Evolutionary conservation across 1,284 basidiomycete species (phyloP).

Genomic region (Porodaedalea pini): DNA sequence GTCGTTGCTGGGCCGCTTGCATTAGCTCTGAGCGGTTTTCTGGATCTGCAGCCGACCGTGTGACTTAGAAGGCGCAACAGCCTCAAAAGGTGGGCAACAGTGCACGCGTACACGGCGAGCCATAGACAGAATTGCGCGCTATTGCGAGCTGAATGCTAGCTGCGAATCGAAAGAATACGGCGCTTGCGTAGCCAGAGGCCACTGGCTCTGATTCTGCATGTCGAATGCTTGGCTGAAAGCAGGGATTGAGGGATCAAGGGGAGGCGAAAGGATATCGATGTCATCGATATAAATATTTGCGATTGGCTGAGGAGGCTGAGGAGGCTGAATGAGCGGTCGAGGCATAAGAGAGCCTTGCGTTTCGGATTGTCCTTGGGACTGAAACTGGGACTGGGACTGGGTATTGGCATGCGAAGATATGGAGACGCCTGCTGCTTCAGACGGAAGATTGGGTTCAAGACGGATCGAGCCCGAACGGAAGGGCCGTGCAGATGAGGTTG

Average conservation of each 20-base stretch:
- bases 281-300: slow-evolving; percentile 4
- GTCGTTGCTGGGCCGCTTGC: not conserved
- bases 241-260: slow-evolving; percentile 12
- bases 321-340: not conserved
- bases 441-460: not conserved
- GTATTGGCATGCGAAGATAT: not conserved
- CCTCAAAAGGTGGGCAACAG: not conserved
- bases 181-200: slow-evolving; percentile 16
- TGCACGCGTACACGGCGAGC: no score
- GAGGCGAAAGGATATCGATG: slow-evolving; percentile 6
- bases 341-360: not conserved
- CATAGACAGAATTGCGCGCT: no score
- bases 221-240: slow-evolving; percentile 10
- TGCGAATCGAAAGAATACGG: slow-evolving; percentile 16
- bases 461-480: slow-evolving; percentile 5
- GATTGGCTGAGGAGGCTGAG: not conserved
- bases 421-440: not conserved
- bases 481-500: not conserved
- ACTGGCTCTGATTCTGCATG: slow-evolving; percentile 1
- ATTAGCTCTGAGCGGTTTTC: not conserved
- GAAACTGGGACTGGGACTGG: not conserved
- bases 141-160: slow-evolving; percentile 7
- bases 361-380: not conserved
- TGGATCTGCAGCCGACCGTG: not conserved
- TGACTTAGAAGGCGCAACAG: not conserved